Base-by-base conservation (phyloP, 805 yeast genomes). In the Candida lessepsii region DNA sequence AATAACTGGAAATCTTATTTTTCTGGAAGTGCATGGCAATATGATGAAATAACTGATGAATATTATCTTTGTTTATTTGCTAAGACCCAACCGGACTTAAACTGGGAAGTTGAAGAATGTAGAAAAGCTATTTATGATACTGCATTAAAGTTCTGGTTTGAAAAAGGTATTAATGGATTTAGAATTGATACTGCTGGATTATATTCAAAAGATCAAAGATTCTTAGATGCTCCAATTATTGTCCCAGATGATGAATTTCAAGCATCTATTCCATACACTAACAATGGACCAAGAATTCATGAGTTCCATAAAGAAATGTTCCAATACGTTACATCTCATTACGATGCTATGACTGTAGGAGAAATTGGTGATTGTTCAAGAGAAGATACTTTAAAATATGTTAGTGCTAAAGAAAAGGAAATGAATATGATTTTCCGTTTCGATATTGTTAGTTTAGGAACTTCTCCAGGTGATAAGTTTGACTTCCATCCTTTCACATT, bases 101-200 rank as follows among this genome's bases (percentile, higher is more conserved):
- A 78, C 59, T 78, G 83, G 84, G 82, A 78, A 48, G 76, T 69
- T 51, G 67, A 57, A 40, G 71, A 57, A 37, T 38, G 51, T 15
- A 48, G 61, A 48, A 43, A 62, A 6, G 64, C 63, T 45, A 64
- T 77, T 40, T 74, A 74, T 57, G 61, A 73, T 28, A 54, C 64
- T 17, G 78, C 80, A 9, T 56, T 76, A 46, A 60, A 60, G 27
- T 78, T 67, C 56, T 78, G 83, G 83, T 70, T 70, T 41, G 69
- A 73, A 35, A 68, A 70, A 46, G 83, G 82, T 21, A 67, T 74
- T 21, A 80, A 76, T 52, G 83, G 83, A 2, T 78, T 78, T 62
- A 65, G 83, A 59, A 74, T 78, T 40, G 82, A 78, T 52, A 67
- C 75, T 21, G 78, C 79, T 20, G 73, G 76, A 23, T 55, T 74